phyloP scores from a whole-genome alignment of 306 rosid species.

The Lathyrus tuberosus region DNA sequence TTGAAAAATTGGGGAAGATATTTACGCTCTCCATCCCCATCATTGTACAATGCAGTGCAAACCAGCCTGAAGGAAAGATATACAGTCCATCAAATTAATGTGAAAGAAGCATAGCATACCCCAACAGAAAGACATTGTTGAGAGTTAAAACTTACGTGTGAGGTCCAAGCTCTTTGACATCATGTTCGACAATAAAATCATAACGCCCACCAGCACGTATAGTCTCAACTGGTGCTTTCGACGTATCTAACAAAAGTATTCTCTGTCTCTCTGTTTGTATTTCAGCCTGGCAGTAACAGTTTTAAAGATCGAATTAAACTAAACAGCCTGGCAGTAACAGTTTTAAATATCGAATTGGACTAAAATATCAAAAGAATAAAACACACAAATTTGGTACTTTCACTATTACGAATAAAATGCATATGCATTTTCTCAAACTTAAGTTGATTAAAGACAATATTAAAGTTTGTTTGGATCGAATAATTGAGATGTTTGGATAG shows the following conservation, averaged over 20 bases:
- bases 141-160: conserved; percentile 68
- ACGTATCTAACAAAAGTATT: conserved; percentile 83
- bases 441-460: not conserved
- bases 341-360: not conserved
- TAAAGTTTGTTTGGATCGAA: not conserved
- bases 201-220: conserved; percentile 93
- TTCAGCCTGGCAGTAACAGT: conserved; percentile 66
- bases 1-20: conserved; percentile 97
- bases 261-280: conserved; percentile 98
- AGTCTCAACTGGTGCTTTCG: conserved; percentile 89
- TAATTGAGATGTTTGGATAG: not conserved
- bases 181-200: conserved; percentile 97
- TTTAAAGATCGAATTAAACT: not conserved
- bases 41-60: conserved; percentile 93
- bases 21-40: conserved; percentile 92
- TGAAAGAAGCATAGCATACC: conserved; percentile 4
- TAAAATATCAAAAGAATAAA: not conserved
- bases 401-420: not conserved
- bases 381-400: not conserved
- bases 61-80: conserved; percentile 62
- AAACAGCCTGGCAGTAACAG: no score
- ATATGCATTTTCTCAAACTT: not conserved
- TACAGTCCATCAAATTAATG: not conserved
- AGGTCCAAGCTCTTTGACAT: conserved; percentile 96
- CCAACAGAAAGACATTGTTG: conserved; percentile 3